Evolutionary conservation across 2,329 filamentous ascomycete genomes (phyloP).

Genomic region (Mariannaea sp.): DNA sequence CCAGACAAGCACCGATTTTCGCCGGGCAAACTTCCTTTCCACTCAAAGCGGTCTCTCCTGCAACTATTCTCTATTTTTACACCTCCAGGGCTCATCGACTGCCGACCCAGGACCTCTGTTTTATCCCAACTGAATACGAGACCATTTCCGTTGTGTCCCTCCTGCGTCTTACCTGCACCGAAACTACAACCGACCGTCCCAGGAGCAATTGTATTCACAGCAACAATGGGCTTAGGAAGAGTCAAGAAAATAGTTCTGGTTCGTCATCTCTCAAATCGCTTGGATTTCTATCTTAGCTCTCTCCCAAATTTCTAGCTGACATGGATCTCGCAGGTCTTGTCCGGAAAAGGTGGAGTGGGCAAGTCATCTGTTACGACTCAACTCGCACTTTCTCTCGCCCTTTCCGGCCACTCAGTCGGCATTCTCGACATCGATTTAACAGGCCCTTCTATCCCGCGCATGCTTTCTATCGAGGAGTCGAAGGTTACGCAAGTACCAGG

Average conservation of each 20-base stretch:
- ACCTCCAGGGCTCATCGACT: too few species aligned
- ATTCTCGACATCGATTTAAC: conserved; percentile 97
- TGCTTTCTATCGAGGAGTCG: conserved; percentile 85
- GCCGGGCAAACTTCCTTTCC: neutral
- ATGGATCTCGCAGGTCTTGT: conserved; percentile 67
- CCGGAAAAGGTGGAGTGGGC: conserved; percentile 95
- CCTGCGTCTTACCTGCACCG: too few species aligned
- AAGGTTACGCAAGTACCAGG: conserved; percentile 91
- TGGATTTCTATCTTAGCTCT: conserved; percentile 3
- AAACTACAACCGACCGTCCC: too few species aligned
- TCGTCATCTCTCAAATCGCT: conserved; percentile 33
- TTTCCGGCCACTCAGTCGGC: conserved; percentile 86
- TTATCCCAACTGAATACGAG: neutral
- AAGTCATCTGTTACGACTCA: conserved; percentile 99
- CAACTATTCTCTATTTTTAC: neutral
- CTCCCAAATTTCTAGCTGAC: conserved; percentile 21
- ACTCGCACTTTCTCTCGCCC: conserved; percentile 84
- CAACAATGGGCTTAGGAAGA: conserved; percentile 50
- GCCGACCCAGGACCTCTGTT: too few species aligned
- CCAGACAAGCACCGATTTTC: neutral
- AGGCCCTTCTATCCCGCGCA: conserved; percentile 92
- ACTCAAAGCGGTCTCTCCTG: neutral
- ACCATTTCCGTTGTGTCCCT: neutral
- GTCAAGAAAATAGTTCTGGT: conserved; percentile 81
- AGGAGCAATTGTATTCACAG: neutral